Base-by-base conservation (phyloP, 495 filamentous ascomycete genomes). In the Xylaria castorea region DNA sequence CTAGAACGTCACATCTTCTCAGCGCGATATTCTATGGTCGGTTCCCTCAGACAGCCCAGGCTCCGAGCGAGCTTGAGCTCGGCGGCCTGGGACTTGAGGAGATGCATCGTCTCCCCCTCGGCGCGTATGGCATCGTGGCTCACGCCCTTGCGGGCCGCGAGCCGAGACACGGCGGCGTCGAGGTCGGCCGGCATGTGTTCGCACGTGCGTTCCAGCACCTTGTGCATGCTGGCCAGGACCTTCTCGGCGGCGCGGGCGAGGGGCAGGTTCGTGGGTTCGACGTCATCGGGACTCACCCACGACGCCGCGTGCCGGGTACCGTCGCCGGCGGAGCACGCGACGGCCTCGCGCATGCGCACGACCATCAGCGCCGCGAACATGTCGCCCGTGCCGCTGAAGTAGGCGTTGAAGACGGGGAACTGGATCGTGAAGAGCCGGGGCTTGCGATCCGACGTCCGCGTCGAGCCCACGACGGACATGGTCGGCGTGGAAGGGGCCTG, bases 361-460 rank as follows among this genome's bases (percentile, higher is more conserved):
- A 97, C 88, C 63, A 91, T 95, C 66, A 98, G 84, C 30, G 97
- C 95, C 51, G 96, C 94, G 80, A 99, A 98, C 94, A 99, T 97
- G 83, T 99, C 96, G 18, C 96, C 96, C 1, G 96, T 97, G 34
- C 96, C 96, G 77, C 91, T 94, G 81, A 98, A 99, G 85, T 94
- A 97, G 81, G 92, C 92, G 77, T 97, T 92, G 66, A 98, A 90
- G 6, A 92, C 89, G 1, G 95, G 94, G 66, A 97, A 91, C 66
- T 92, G 88, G 78, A 98, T 88, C 71, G 91, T 88, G 87, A 97
- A 98, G 62, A 92, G 84, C 9, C 95, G 91, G 1, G 95, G 88
- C 30, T 83, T 84, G 60, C 86, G 84, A 76, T 89, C 84, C 5
- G 90, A 89, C 57, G 84, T 86, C 81, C 85, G 90, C 30, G 91